phyloP scores from a whole-genome alignment of 257 asterid species.

The Fraxinus americana region DNA sequence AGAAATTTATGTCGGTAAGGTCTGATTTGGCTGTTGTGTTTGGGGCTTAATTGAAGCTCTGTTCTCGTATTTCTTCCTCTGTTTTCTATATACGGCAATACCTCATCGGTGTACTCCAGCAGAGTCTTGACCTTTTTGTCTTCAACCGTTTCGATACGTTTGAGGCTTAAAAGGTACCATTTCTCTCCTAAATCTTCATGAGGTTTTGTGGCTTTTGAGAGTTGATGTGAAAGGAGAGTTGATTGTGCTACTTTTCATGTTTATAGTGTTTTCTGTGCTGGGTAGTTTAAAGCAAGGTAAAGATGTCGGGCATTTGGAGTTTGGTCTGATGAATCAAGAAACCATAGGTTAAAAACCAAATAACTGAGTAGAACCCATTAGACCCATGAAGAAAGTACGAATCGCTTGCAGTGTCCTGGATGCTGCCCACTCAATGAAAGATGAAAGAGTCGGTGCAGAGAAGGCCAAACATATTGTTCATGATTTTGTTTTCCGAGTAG shows the following conservation, averaged over 20 bases:
- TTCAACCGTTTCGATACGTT: slow-evolving; percentile 90
- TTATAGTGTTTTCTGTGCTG: slow-evolving; percentile 23
- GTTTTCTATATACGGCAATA: slow-evolving; percentile 32
- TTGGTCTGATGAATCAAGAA: slow-evolving; percentile 15
- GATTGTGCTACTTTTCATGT: slow-evolving; percentile 11
- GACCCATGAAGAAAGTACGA: slow-evolving; percentile 32
- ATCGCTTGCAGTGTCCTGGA: slow-evolving; percentile 43
- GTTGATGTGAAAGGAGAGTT: slow-evolving; percentile 39
- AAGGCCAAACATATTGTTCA: slow-evolving; percentile 34
- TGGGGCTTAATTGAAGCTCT: slow-evolving; percentile 43
- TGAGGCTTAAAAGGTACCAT: slow-evolving; percentile 88
- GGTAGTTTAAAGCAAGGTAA: background rate
- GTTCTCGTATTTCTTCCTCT: slow-evolving; percentile 24
- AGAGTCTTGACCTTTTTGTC: slow-evolving; percentile 40
- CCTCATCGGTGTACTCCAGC: slow-evolving; percentile 65
- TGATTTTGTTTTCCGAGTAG: slow-evolving; percentile 28
- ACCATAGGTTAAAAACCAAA: slow-evolving; percentile 19
- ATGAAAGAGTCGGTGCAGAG: slow-evolving; percentile 26
- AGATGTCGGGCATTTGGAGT: slow-evolving; percentile 35
- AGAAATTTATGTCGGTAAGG: slow-evolving; percentile 49
- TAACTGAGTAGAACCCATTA: slow-evolving; percentile 1
- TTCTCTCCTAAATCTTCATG: slow-evolving; percentile 31
- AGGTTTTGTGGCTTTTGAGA: slow-evolving; percentile 14
- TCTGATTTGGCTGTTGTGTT: slow-evolving; percentile 34
- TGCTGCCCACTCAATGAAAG: slow-evolving; percentile 55